phyloP scores from a whole-genome alignment of 768 basidiomycete genomes.

The Strobilomyces dryophilus region DNA sequence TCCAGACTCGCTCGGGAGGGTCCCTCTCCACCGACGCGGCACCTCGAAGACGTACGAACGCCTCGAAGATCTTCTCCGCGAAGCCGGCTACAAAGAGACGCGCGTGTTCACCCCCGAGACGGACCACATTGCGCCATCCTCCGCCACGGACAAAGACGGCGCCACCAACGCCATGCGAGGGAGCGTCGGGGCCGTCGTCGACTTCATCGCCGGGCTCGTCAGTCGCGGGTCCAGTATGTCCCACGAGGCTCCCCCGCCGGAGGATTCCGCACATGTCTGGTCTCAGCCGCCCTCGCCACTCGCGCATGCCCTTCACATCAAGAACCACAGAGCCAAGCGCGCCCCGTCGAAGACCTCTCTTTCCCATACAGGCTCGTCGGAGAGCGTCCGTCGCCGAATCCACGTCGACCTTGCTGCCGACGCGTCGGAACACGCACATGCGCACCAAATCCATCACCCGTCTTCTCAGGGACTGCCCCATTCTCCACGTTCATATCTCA shows the following conservation, averaged over 20 bases:
- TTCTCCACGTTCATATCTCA: constrained; percentile 17
- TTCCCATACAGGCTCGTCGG: constrained; percentile 19
- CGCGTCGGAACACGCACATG: constrained; percentile 4
- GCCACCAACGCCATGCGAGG: constrained; percentile 38
- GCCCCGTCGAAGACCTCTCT: constrained; percentile 16
- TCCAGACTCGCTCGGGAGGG: constrained; percentile 56
- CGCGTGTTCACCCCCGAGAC: constrained; percentile 84
- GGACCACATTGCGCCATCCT: constrained; percentile 42
- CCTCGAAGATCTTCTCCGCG: constrained; percentile 78
- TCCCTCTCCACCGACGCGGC: constrained; percentile 74
- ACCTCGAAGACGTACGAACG: constrained; percentile 79
- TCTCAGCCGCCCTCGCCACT: constrained; percentile 27
- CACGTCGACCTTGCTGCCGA: constrained; percentile 12
- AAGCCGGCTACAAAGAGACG: constrained; percentile 92
- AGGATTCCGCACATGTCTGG: constrained; percentile 8
- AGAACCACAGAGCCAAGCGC: constrained; percentile 6
- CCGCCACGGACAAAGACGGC: constrained; percentile 22
- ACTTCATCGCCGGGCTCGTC: constrained; percentile 62
- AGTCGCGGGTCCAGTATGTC: constrained; percentile 22
- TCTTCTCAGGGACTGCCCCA: constrained; percentile 24
- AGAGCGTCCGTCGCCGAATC: constrained; percentile 15
- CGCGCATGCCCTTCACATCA: constrained; percentile 10
- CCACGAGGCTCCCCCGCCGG: constrained; percentile 15
- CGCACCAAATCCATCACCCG: constrained; percentile 18
- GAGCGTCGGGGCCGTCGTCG: constrained; percentile 54